phyloP scores from a whole-genome alignment of 129 eudicot genomes.

The Gnaphalium uliginosum region DNA sequence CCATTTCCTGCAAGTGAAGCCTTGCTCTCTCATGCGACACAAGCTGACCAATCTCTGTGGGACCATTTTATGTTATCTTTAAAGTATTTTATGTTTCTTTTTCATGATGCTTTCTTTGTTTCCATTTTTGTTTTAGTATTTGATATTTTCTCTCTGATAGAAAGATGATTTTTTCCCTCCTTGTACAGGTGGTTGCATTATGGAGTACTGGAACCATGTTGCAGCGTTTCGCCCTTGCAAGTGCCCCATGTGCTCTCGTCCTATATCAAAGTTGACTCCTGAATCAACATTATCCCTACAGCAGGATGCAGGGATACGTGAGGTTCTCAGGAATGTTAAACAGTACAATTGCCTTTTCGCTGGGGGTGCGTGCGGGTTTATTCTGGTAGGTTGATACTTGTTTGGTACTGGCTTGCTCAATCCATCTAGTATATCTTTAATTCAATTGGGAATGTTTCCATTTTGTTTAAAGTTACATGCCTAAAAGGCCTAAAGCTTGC shows the following conservation, averaged over 20 bases:
- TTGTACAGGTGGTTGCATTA: conserved; percentile 59
- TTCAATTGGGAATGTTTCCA: too few species aligned
- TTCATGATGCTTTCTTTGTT: background rate
- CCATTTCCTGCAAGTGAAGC: too few species aligned
- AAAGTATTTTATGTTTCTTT: background rate
- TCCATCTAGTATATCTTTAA: too few species aligned
- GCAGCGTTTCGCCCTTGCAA: conserved; percentile 69
- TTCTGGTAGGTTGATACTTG: conserved; percentile 38
- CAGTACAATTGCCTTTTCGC: conserved; percentile 64
- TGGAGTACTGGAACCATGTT: conserved; percentile 70
- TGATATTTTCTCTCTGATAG: background rate
- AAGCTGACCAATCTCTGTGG: background rate
- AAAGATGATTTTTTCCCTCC: background rate
- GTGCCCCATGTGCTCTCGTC: conserved; percentile 72
- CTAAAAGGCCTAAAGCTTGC: too few species aligned
- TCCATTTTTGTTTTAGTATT: background rate
- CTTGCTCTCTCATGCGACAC: background rate
- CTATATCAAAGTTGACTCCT: conserved; percentile 57
- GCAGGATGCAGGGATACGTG: conserved; percentile 42
- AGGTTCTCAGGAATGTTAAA: conserved; percentile 44
- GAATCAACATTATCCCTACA: conserved; percentile 47
- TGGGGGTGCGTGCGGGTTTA: conserved; percentile 59
- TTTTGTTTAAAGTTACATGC: too few species aligned
- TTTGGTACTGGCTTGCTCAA: too few species aligned
- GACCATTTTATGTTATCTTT: background rate